A percentile compares a stretch with the other conserved stretches of the same genome.
Evolutionary conservation across 306 rosid species (phyloP).

Genomic region (Lotus japonicus): DNA sequence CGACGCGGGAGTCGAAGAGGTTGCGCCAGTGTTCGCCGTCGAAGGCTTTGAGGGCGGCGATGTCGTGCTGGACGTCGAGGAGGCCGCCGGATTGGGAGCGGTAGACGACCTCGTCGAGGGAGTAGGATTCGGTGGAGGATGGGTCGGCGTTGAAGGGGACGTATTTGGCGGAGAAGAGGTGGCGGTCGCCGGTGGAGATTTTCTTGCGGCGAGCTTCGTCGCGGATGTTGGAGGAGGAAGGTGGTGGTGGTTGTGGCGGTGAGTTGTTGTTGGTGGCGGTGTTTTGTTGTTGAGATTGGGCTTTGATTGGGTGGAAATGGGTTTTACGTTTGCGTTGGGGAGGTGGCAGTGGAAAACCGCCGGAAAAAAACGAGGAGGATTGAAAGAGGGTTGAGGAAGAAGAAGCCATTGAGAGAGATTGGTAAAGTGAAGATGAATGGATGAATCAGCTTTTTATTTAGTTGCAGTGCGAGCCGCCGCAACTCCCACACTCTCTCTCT

Average conservation of each 20-base stretch:
- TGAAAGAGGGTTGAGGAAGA: slow-evolving; percentile 34
- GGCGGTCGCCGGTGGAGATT: slow-evolving; percentile 20
- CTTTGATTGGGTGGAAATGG: slow-evolving; percentile 14
- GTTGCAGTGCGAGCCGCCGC: neutral
- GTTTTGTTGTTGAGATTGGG: slow-evolving; percentile 22
- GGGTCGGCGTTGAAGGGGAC: slow-evolving; percentile 67
- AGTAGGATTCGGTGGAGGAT: slow-evolving; percentile 54
- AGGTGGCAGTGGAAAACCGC: neutral
- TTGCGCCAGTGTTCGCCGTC: slow-evolving; percentile 71
- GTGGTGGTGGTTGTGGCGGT: neutral
- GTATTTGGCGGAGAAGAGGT: slow-evolving; percentile 65
- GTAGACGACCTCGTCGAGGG: slow-evolving; percentile 81
- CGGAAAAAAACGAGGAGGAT: slow-evolving; percentile 16
- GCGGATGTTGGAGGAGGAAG: slow-evolving; percentile 40
- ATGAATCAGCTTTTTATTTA: neutral
- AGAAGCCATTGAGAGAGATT: slow-evolving; percentile 29
- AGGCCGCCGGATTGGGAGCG: slow-evolving; percentile 71
- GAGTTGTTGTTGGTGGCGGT: neutral
- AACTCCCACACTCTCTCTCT: neutral
- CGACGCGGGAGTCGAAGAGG: slow-evolving; percentile 72
- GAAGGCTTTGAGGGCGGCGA: slow-evolving; percentile 55
- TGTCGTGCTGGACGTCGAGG: slow-evolving; percentile 72
- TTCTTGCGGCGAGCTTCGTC: slow-evolving; percentile 76
- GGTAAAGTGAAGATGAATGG: neutral
- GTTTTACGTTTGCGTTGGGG: neutral